Evolutionary conservation across 2,329 filamentous ascomycete genomes (phyloP), one percentile per base, ranked within the genome.

Genomic region (Chrysoporthe austroafricana): DNA sequence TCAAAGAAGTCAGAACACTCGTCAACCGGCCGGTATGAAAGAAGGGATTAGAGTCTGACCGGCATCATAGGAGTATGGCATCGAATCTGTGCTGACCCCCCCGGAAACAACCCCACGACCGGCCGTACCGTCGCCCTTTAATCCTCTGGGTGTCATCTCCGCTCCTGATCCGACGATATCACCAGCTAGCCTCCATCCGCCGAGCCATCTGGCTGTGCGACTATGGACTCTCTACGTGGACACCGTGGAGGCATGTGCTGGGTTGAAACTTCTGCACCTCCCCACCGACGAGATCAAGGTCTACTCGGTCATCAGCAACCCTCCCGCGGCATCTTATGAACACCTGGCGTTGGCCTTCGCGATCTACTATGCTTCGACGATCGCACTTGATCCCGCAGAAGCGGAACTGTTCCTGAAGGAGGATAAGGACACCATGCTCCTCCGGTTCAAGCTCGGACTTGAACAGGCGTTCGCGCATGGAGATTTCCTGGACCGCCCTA

Each of bases 361-460:
- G 66, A 82, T 88, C 16, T 88, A 88, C 70, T 83, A 78, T 70
- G 77, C 81, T 4, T 73, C 86, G 0, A 73, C 84, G 2, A 66
- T 79, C 0, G 83, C 81, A 61, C 73, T 86, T 1, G 67, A 72
- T 0, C 68, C 73, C 0, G 74, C 78, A 1, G 80, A 84, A 3
- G 83, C 78, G 43, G 73, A 71, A 2, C 48, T 43, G 2, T 18
- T 75, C 4, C 66, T 74, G 0, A 74, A 73, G 0, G 70, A 75
- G 6, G 73, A 75, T 9, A 72, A 72, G 7, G 66, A 69, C 1
- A 70, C 69, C 2, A 64, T 57, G 2, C 74, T 80, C 5, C 65
- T 72, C 5, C 70, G 69, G 6, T 79, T 76, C 65, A 78, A 77
- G 65, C 67, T 67, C 5, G 77, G 77, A 0, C 62, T 82, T 3